Percentiles rank a stretch among this genome's conserved stretches.
Conservation (phyloP, 139 green algal species). For the Chlamydomonas sphaeroides region DNA sequence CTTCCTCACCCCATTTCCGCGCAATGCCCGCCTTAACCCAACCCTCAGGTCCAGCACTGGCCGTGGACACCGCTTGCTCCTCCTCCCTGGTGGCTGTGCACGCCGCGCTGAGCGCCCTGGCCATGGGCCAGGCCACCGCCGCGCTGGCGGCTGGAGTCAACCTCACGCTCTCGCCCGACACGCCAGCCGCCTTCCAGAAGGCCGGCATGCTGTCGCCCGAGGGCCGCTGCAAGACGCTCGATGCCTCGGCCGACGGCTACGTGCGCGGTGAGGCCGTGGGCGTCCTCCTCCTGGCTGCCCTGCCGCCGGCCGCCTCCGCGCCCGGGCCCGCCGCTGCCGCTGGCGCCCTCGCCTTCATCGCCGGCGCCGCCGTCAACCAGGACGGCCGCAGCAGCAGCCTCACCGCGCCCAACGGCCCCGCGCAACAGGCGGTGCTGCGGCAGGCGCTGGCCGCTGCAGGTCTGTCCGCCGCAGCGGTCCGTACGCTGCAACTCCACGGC, state of each 20-base stretch:
- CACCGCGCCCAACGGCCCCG: slow-evolving; percentile 88
- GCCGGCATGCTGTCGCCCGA: slow-evolving; percentile 77
- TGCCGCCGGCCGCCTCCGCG: neutral
- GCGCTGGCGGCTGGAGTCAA: slow-evolving; percentile 79
- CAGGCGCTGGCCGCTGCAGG: slow-evolving; percentile 59
- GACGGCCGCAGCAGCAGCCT: slow-evolving; percentile 85
- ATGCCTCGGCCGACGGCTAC: slow-evolving; percentile 84
- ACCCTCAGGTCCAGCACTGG: slow-evolving; percentile 72
- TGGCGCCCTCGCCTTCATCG: slow-evolving; percentile 36
- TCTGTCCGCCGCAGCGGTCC: slow-evolving; percentile 39
- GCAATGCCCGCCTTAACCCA: too few species aligned
- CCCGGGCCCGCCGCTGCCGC: neutral
- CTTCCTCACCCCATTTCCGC: too few species aligned
- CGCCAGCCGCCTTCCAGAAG: slow-evolving; percentile 64
- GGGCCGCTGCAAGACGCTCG: slow-evolving; percentile 89
- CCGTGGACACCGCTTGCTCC: slow-evolving; percentile 76
- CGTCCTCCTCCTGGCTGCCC: slow-evolving; percentile 6
- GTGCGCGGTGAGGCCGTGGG: slow-evolving; percentile 68
- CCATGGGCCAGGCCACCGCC: slow-evolving; percentile 36
- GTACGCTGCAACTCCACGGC: slow-evolving; percentile 78
- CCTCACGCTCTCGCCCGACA: slow-evolving; percentile 71
- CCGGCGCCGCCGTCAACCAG: slow-evolving; percentile 76
- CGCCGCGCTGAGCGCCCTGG: slow-evolving; percentile 50
- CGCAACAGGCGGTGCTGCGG: slow-evolving; percentile 82
- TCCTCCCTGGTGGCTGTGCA: slow-evolving; percentile 75